phyloP scores from a whole-genome alignment of 1,139 yeast genomes.

The Scheffersomyces segobiensis region DNA sequence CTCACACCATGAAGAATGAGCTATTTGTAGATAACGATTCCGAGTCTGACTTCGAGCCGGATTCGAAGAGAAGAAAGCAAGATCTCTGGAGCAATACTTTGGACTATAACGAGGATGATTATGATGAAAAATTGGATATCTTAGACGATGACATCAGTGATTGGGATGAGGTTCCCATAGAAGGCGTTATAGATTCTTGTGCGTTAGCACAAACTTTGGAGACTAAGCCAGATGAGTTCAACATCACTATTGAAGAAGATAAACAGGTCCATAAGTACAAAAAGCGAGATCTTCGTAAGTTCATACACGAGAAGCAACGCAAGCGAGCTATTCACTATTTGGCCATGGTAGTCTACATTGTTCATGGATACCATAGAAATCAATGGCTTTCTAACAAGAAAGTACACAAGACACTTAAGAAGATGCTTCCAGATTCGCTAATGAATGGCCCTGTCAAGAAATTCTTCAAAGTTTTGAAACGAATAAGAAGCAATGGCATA shows the following conservation, averaged over 20 bases:
- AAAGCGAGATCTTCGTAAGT: conserved; percentile 2
- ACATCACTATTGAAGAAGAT: conserved; percentile 5
- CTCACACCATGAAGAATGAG: conserved; percentile 7
- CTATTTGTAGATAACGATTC: conserved; percentile 6
- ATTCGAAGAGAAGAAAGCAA: conserved; percentile 3
- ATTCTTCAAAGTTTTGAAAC: conserved; percentile 11
- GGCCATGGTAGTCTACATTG: conserved; percentile 26
- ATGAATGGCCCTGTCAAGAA: conserved; percentile 19
- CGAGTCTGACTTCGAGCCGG: conserved; percentile 5
- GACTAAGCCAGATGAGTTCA: conserved; percentile 1
- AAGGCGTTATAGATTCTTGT: background rate
- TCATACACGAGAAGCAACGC: conserved; percentile 6
- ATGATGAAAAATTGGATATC: conserved; percentile 5
- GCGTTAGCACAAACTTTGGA: background rate
- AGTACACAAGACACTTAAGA: conserved; percentile 26
- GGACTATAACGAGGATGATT: background rate
- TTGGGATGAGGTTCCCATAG: conserved; percentile 24
- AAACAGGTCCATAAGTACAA: background rate
- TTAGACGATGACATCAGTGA: conserved; percentile 15
- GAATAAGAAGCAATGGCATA: background rate
- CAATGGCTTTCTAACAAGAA: conserved; percentile 18
- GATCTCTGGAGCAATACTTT: background rate
- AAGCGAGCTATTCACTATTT: conserved; percentile 24
- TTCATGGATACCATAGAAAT: conserved; percentile 27
- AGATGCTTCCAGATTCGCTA: conserved; percentile 26